Evolutionary conservation across 1,139 yeast species (phyloP).

Genomic region (Geotrichum fermentans): DNA sequence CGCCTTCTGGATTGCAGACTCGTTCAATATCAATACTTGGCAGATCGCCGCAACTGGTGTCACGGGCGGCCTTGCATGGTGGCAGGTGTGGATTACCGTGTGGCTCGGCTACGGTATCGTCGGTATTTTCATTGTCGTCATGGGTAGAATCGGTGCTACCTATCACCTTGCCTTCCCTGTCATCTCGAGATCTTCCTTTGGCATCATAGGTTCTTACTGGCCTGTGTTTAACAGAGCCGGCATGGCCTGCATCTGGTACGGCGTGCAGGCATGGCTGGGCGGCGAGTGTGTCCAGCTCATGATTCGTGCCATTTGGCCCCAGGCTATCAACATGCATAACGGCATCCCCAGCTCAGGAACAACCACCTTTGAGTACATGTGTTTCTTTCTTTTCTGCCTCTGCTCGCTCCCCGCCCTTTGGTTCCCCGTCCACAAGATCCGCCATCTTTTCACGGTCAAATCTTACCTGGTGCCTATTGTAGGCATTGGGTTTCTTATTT

Average conservation of each 20-base stretch:
- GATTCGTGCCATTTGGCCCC: conserved; percentile 44
- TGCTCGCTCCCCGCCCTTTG: conserved; percentile 71
- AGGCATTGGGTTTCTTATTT: conserved; percentile 69
- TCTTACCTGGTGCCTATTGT: conserved; percentile 75
- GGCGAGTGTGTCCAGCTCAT: conserved; percentile 70
- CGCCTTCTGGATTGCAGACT: conserved; percentile 80
- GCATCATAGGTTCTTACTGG: conserved; percentile 39
- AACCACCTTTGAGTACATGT: conserved; percentile 64
- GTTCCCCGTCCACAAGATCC: conserved; percentile 74
- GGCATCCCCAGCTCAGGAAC: conserved; percentile 50
- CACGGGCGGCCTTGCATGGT: conserved; percentile 70
- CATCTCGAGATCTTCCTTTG: conserved; percentile 38
- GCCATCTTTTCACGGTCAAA: conserved; percentile 77
- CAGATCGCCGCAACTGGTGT: conserved; percentile 85
- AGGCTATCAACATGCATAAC: conserved; percentile 37
- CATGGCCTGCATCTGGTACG: conserved; percentile 80
- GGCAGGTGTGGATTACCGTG: conserved; percentile 84
- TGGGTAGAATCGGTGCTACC: conserved; percentile 38
- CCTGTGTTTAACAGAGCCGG: conserved; percentile 47
- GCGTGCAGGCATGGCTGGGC: conserved; percentile 78
- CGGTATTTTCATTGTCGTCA: conserved; percentile 33
- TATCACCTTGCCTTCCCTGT: conserved; percentile 41
- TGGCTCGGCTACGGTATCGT: conserved; percentile 48
- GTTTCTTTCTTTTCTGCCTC: conserved; percentile 76
- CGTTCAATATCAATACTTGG: conserved; percentile 85